Evolutionary conservation across 2,329 filamentous ascomycete genomes (phyloP), one percentile per base, ranked within the genome.

Genomic region (Xylariaceae sp.): DNA sequence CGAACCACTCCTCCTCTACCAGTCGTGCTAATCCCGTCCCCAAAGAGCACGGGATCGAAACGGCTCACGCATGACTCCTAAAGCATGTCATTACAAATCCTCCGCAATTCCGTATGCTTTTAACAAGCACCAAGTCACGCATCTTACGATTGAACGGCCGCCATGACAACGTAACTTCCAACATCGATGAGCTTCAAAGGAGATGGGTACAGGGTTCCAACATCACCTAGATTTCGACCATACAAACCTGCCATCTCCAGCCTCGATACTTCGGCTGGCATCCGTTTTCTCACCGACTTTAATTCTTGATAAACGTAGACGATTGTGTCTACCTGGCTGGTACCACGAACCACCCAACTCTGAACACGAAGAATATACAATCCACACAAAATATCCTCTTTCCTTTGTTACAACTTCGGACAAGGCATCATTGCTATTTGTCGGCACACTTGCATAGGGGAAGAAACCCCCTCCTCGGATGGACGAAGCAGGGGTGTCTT

Each of bases 1-100:
- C 67, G 93, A 98, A 68, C 93, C 93, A 17, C 75, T 98, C 38
- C 76, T 98, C 35, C 79, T 98, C 51, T 98, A 98, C 63, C 87
- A 90, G 65, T 82, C 79, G 37, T 73, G 69, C 59, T 74, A 57
- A 42, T 19, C 34, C 37, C 31, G 32, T 17, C 17, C 19, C 12
- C 36, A n/a, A 22, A 36, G 30, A 13, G 13, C 30, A 32, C 6
- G 15, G 13, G 30, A 32, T n/a, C 13, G 13, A 32, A 32, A 32
- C 16, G 6, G 13, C 22, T 26, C 22, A 26, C 22, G 22, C 22
- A 26, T 6, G 22, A 26, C 22, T 11, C 22, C 22, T 11, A n/a
- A 32, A 17, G 13, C 13, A n/a, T 32, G 13, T 13, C 30, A 7
- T 8, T 13, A 15, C 7, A 6, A 32, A 8, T n/a, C 13, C 6